Conservation (phyloP, 371 early-diverging fungal species). For the Lichtheimia ramosa region DNA sequence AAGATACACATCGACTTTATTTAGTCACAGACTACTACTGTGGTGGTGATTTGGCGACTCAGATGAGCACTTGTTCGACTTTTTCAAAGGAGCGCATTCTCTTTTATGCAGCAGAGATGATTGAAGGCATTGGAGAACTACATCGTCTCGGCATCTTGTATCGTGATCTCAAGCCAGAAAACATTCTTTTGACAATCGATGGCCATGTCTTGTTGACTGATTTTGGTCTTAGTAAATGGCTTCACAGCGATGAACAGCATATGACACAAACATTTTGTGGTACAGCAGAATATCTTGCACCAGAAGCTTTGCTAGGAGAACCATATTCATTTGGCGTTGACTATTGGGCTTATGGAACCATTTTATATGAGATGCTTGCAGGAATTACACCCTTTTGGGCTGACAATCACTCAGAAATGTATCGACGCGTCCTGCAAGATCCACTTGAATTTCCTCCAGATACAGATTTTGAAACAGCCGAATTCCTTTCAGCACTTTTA, state of each 20-base stretch:
- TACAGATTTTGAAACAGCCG: conserved; percentile 60
- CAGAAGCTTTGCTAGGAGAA: conserved; percentile 85
- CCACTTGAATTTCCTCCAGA: conserved; percentile 74
- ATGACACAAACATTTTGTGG: conserved; percentile 94
- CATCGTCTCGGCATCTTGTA: conserved; percentile 90
- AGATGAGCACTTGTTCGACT: conserved; percentile 46
- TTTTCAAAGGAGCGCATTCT: conserved; percentile 47
- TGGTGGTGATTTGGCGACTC: conserved; percentile 79
- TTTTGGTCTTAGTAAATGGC: conserved; percentile 86
- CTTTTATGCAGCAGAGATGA: conserved; percentile 88
- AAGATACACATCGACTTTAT: conserved; percentile 88
- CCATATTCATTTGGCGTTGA: conserved; percentile 92
- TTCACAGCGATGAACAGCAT: conserved; percentile 26
- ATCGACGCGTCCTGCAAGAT: conserved; percentile 77
- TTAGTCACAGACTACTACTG: conserved; percentile 97
- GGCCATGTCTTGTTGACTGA: conserved; percentile 91
- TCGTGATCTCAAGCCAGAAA: conserved; percentile 89
- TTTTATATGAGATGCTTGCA: conserved; percentile 84
- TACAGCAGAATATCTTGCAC: conserved; percentile 91
- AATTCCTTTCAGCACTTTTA: conserved; percentile 61
- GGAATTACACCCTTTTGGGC: conserved; percentile 86
- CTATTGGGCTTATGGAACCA: conserved; percentile 96
- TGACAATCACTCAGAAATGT: conserved; percentile 82
- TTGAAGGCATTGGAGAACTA: conserved; percentile 84
- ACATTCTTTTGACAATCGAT: conserved; percentile 75